Percentiles rank a stretch among this genome's conserved stretches.
Evolutionary conservation across 352 stramenopile genomes (phyloP).

Genomic region (Pythium phragmiticola): DNA sequence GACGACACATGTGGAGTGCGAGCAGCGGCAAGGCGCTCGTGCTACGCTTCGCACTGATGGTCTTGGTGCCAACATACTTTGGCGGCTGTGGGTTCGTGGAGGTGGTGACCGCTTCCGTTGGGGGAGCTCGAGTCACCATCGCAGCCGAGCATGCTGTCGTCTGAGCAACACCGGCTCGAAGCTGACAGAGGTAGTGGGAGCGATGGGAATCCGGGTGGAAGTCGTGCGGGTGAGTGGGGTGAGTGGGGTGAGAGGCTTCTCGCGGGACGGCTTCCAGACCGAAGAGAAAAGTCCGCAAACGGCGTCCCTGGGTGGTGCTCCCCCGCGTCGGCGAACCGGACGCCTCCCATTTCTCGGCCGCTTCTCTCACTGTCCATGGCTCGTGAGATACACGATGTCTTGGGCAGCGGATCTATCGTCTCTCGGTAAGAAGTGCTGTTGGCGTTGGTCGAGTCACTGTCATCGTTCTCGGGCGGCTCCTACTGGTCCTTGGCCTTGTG

Average conservation of each 20-base stretch:
- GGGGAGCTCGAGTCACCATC: neutral
- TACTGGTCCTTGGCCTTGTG: neutral
- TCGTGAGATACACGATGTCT: neutral
- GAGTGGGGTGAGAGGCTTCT: no score
- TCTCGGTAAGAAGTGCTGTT: constrained; percentile 7
- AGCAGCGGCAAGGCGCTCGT: constrained; percentile 5
- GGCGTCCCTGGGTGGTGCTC: no score
- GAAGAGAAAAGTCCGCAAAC: no score
- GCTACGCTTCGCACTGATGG: neutral
- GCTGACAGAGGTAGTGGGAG: no score
- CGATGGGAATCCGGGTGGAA: no score
- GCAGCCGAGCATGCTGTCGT: neutral
- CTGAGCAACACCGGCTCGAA: neutral
- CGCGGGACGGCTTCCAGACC: no score
- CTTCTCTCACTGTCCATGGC: neutral
- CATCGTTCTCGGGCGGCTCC: neutral
- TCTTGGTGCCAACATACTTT: neutral
- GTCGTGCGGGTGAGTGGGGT: no score
- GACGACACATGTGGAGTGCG: constrained; percentile 3
- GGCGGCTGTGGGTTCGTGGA: neutral
- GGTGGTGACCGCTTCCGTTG: neutral
- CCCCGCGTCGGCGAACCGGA: no score
- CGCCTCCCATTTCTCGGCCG: no score
- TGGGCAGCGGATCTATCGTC: neutral
- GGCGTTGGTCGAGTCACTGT: constrained; percentile 12